Evolutionary conservation across 2,329 filamentous ascomycete species (phyloP).

Genomic region (Clonostachys solani): DNA sequence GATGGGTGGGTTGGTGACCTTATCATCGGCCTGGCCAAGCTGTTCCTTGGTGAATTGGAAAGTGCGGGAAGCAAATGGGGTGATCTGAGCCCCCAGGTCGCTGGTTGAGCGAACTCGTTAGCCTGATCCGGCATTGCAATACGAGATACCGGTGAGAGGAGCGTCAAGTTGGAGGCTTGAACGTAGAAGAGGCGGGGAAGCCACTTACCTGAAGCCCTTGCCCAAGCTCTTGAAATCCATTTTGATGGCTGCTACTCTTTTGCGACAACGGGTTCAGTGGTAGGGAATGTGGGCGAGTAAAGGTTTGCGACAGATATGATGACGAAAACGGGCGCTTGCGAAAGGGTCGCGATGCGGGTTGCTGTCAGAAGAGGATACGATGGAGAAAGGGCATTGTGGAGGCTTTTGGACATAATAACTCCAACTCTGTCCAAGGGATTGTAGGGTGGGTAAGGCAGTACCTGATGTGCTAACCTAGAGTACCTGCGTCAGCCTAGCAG

Average conservation of each 20-base stretch:
- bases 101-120: slow-evolving; percentile 17
- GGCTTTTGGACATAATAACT: background rate
- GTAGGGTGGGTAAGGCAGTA: no score
- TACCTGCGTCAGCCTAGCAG: no score
- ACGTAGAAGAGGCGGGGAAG: slow-evolving; percentile 4
- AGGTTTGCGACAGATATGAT: no score
- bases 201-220: slow-evolving; percentile 49
- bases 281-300: no score
- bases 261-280: no score
- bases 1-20: slow-evolving; percentile 45
- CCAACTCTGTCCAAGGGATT: no score
- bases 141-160: slow-evolving; percentile 3
- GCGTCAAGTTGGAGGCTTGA: background rate
- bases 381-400: no score
- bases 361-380: no score
- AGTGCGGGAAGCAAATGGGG: slow-evolving; percentile 88
- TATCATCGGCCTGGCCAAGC: slow-evolving; percentile 90
- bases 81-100: slow-evolving; percentile 73
- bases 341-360: no score
- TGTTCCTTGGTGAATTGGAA: slow-evolving; percentile 99
- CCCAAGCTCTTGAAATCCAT: slow-evolving; percentile 53
- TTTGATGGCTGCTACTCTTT: slow-evolving; percentile 18
- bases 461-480: no score
- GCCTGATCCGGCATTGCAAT: background rate
- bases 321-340: no score